These are phyloP conservation scores for Talaromyces nanjingensis DNA, from an alignment of 495 filamentous ascomycete species.

Conservation along the genomic window DNA sequence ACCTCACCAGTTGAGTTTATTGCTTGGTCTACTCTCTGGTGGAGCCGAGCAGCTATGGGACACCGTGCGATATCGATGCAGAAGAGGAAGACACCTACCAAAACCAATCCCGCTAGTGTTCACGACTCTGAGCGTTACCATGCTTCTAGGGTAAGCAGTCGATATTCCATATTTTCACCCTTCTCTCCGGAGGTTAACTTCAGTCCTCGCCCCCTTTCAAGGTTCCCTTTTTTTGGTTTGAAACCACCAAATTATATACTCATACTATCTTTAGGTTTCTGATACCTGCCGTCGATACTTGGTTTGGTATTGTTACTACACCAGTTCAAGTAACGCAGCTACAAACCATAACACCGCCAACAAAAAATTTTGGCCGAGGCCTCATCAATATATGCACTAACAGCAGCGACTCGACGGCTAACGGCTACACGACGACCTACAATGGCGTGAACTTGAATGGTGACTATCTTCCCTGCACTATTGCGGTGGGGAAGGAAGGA, in stretches of 20 bases:
- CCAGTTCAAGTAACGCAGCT: slow-evolving; percentile 2
- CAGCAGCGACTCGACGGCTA: not conserved
- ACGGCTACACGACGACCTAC: not conserved
- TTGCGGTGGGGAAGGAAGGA: not conserved
- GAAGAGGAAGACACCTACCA: slow-evolving; percentile 5
- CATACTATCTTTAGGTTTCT: slow-evolving; percentile 1
- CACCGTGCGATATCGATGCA: slow-evolving; percentile 4
- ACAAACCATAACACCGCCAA: not conserved
- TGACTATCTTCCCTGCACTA: not conserved
- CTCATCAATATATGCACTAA: slow-evolving; percentile 1
- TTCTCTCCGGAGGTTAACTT: not conserved
- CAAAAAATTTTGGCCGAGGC: not conserved
- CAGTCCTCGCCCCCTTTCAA: not conserved
- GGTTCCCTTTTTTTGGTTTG: not conserved
- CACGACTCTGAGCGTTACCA: slow-evolving; percentile 3
- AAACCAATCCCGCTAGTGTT: slow-evolving; percentile 1
- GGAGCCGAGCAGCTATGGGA: slow-evolving; percentile 7
- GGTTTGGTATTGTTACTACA: slow-evolving; percentile 4
- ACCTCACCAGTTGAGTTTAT: slow-evolving; percentile 8
- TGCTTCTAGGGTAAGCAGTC: slow-evolving; percentile 4
- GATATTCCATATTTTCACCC: not conserved
- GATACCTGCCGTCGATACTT: slow-evolving; percentile 2
- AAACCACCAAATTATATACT: not conserved
- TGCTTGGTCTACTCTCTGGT: slow-evolving; percentile 6
- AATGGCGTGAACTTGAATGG: not conserved